Percentiles rank a stretch among this genome's conserved stretches.
These are phyloP conservation scores for Chlorella sp. DNA, from an alignment of 139 green algal genomes.

Conservation along the genomic window DNA sequence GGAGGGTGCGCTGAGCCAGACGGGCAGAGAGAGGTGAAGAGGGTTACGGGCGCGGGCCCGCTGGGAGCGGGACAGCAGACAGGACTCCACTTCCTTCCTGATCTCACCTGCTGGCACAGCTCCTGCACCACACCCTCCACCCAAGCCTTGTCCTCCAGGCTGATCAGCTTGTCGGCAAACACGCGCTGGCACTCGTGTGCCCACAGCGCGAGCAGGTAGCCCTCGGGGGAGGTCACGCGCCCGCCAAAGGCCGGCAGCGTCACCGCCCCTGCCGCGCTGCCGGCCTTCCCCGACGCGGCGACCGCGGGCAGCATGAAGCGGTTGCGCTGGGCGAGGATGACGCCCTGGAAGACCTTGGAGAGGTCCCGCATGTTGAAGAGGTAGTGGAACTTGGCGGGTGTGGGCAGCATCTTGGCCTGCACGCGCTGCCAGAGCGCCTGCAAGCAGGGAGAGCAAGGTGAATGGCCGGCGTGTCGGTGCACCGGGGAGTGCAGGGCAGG, in stretches of 20 bases:
- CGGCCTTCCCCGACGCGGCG: too few relatives aligned
- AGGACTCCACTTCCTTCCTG: not conserved
- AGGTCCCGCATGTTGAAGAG: slow-evolving; percentile 97
- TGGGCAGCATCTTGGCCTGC: slow-evolving; percentile 88
- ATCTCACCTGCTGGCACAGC: slow-evolving; percentile 51
- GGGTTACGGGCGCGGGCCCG: too few relatives aligned
- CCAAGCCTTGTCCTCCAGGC: slow-evolving; percentile 87
- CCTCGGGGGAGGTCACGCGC: slow-evolving; percentile 71
- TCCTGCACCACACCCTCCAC: slow-evolving; percentile 67
- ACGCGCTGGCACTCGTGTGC: slow-evolving; percentile 91
- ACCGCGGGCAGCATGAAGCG: slow-evolving; percentile 39
- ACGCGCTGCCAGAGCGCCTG: slow-evolving; percentile 83
- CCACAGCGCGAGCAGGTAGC: slow-evolving; percentile 91
- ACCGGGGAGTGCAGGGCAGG: too few relatives aligned
- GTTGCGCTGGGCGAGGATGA: slow-evolving; percentile 78
- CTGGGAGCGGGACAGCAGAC: too few relatives aligned
- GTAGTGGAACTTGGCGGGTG: slow-evolving; percentile 96
- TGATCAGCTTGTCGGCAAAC: slow-evolving; percentile 92
- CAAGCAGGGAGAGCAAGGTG: slow-evolving; percentile 85
- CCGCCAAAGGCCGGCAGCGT: slow-evolving; percentile 59
- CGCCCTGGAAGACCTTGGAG: slow-evolving; percentile 78
- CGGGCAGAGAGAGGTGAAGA: too few relatives aligned
- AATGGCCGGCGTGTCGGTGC: slow-evolving; percentile 37
- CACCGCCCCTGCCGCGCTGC: too few relatives aligned
- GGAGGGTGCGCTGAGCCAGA: not conserved